Base-by-base conservation (phyloP, 2,329 filamentous ascomycete genomes). In the Fusarium keratoplasticum region DNA sequence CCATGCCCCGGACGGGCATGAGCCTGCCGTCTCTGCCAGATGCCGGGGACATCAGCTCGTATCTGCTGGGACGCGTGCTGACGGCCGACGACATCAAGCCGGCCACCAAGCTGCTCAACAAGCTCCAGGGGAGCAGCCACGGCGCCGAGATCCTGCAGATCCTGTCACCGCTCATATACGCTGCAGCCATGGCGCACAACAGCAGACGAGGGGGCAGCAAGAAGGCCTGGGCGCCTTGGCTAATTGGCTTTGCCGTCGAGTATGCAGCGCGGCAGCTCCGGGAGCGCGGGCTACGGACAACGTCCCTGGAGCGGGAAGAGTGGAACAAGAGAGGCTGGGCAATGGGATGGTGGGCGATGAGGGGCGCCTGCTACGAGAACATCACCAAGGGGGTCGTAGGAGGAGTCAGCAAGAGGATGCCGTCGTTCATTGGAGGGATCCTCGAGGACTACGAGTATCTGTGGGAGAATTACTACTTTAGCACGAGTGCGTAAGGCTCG, bases 381-480 rank as follows among this genome's bases (percentile, higher is more conserved):
- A 88, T 98, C 69, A 97, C 95, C 57, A 94, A 94, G 83, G 89
- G 90, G 6, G 83, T 96, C 16, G 92, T 96, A 9, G 86, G 87
- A 33, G 93, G 91, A 78, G 88, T 98, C 74, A 92, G 91, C 75
- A 93, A 92, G 79, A 91, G 93, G 61, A 87, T 98, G 82, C 89
- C 97, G 55, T 91, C 93, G 74, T 90, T 99, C 80, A 87, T 98
- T 27, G 93, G 92, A 10, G 94, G 94, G 66, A 93, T 99, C 54
- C 84, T 98, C 72, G 95, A 98, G 81, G 96, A 99, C 82, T 99
- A 99, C 81, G 94, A 98, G 83, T 98, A 97, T 82, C 87, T 99
- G 35, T 99, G 96, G 96, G 95, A 98, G 84, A 95, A 97, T 78
- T 98, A 98, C 83, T 97, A 98, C 84, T 99, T 98, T 83, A 90